Percentiles rank a stretch among this genome's conserved stretches.
phyloP scores from a whole-genome alignment of 106 monocot genomes.

The Dendrobium catenatum region DNA sequence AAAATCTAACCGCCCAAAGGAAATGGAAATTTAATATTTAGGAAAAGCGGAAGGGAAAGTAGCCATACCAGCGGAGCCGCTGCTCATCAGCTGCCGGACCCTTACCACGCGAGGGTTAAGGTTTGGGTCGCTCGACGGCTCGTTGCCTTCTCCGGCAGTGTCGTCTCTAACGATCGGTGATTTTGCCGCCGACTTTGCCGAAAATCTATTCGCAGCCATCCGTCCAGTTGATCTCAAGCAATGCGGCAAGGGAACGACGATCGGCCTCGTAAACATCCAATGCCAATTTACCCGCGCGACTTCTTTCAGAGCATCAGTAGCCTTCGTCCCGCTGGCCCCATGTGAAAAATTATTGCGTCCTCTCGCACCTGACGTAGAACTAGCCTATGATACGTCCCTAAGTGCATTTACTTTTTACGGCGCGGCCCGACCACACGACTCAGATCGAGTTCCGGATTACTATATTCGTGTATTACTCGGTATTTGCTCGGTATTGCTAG shows the following conservation, averaged over 20 bases:
- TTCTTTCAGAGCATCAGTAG: too few species aligned
- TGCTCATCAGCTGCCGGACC: background rate
- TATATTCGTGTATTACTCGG: too few species aligned
- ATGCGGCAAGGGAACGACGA: background rate
- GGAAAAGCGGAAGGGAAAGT: background rate
- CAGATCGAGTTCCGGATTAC: too few species aligned
- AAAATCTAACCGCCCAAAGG: background rate
- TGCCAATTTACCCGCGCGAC: too few species aligned
- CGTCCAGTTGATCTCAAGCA: background rate
- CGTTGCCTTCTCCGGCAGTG: background rate
- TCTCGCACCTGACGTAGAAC: too few species aligned
- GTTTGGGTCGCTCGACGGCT: background rate
- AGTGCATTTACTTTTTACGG: too few species aligned
- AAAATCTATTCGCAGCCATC: background rate
- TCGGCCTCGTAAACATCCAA: too few species aligned
- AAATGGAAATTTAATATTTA: background rate
- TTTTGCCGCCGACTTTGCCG: background rate
- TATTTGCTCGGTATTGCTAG: too few species aligned
- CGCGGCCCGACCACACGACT: too few species aligned
- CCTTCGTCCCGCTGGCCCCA: too few species aligned
- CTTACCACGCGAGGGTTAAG: background rate
- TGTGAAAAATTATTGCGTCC: too few species aligned
- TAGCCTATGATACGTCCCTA: too few species aligned
- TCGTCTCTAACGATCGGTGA: background rate
- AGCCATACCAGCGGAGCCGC: background rate